Percentiles rank a stretch among this genome's conserved stretches.
Evolutionary conservation across 2,329 filamentous ascomycete genomes (phyloP).

Genomic region (Trichoderma hamatum): DNA sequence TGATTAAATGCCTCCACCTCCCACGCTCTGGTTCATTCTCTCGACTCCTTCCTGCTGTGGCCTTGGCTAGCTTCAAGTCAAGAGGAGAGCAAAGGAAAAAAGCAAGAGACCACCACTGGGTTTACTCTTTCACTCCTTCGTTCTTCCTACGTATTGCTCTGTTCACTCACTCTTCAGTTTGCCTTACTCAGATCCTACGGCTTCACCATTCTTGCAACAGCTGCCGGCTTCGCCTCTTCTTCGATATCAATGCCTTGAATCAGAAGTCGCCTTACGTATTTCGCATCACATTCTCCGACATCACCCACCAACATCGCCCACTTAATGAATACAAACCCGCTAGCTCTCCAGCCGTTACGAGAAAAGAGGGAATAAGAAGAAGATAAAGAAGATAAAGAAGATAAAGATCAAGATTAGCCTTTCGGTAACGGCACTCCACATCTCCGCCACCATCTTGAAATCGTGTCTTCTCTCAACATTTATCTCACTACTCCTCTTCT

Average conservation of each 20-base stretch:
- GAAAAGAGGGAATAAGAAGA: not conserved
- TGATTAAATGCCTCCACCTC: constrained; percentile 29
- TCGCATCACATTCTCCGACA: too few relatives aligned
- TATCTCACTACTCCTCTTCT: not conserved
- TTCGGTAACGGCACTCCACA: constrained; percentile 5
- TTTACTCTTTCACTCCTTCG: not conserved
- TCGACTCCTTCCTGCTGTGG: constrained; percentile 22
- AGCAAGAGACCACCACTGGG: not conserved
- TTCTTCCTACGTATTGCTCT: not conserved
- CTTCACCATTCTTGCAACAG: not conserved
- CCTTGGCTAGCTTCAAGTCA: constrained; percentile 9
- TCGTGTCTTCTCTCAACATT: not conserved
- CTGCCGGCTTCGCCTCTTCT: not conserved
- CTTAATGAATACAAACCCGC: not conserved
- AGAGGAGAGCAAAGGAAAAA: not conserved
- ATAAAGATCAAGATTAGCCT: not conserved
- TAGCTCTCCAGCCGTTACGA: not conserved
- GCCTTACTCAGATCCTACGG: not conserved
- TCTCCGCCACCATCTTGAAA: constrained; percentile 7
- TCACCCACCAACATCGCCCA: not conserved
- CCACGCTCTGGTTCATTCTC: constrained; percentile 14
- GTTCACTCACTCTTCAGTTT: not conserved
- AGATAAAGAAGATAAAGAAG: not conserved
- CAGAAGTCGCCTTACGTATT: not conserved
- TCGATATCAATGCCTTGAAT: not conserved